Evolutionary conservation across 768 basidiomycete genomes (phyloP), one percentile per base, ranked within the genome.

Genomic region (Rhodocollybia butyracea): DNA sequence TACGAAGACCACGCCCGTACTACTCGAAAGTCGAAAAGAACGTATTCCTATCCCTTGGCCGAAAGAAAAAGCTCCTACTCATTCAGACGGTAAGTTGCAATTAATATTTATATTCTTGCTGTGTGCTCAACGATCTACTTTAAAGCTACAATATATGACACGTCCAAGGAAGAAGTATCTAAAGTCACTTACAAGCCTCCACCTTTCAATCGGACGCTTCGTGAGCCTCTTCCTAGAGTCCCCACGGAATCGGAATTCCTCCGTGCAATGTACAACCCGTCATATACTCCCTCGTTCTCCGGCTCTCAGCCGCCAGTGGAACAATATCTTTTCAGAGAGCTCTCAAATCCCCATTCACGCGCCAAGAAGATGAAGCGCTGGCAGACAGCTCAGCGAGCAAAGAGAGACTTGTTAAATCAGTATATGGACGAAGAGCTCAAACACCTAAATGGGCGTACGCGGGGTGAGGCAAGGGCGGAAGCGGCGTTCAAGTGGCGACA

Each of bases 331-430:
- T 65, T 73, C 42, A 79, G 79, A 58, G 91, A 94, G 63, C 80
- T 94, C 36, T 77, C 88, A 26, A 91, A 92, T 67, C 90, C 90
- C 24, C 86, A 91, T 64, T 83, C 88, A 12, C 85, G 89, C 19
- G 88, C 90, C 8, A 91, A 89, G 76, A 91, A 89, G 67, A 85
- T 88, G 63, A 74, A 75, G 46, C 82, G 91, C 59, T 93, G 88
- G 87, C 82, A 88, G 66, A 75, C 73, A 3, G 78, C 76, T 60
- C 76, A 78, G 59, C 60, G 66, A 17, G 72, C 76, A 58, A 78
- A 76, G 64, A 73, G 77, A 41, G 67, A 69, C 19, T 71, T 88
- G 52, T 73, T 86, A 45, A 73, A 77, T 56, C 70, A 82, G 58
- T 80, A 82, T 59, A 71, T 84, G 42, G 67, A 73, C 5, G 76